Conservation (phyloP, 163 green algal genomes). For the Chlamydomonas reinhardtii region DNA sequence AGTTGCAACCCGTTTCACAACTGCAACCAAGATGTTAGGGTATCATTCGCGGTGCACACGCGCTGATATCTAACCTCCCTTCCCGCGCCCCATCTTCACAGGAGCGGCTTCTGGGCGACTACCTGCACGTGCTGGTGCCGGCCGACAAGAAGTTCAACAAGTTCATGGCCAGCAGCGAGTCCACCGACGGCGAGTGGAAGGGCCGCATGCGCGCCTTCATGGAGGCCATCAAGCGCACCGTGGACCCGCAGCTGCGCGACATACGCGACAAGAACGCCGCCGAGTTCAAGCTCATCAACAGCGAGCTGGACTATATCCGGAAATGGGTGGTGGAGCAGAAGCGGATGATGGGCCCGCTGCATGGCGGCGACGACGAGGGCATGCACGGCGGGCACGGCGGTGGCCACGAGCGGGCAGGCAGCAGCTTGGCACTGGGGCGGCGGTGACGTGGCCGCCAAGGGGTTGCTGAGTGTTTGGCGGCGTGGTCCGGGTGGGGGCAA, state of each 20-base stretch:
- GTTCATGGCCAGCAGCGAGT: conserved; percentile 39
- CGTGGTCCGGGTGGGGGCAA: no score
- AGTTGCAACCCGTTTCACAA: no score
- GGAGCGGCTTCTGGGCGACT: conserved; percentile 35
- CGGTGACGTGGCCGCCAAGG: no score
- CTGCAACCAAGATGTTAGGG: no score
- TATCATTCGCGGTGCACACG: no score
- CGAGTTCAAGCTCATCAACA: conserved; percentile 20
- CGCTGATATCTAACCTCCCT: no score
- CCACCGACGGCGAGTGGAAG: conserved; percentile 45
- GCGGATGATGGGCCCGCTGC: conserved; percentile 9
- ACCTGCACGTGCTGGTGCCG: conserved; percentile 47
- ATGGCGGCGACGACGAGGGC: background rate
- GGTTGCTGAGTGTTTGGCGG: no score
- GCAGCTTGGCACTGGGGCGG: no score
- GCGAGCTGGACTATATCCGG: conserved; percentile 10
- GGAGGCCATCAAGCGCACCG: conserved; percentile 30
- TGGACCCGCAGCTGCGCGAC: conserved; percentile 29
- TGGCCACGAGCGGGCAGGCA: no score
- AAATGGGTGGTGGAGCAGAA: conserved; percentile 24
- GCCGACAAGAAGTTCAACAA: conserved; percentile 47
- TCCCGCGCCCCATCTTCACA: no score
- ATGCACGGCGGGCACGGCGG: no score
- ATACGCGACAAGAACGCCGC: background rate
- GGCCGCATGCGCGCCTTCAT: conserved; percentile 44